phyloP scores from a whole-genome alignment of 106 monocot species.

The Iris macrosiphon region DNA sequence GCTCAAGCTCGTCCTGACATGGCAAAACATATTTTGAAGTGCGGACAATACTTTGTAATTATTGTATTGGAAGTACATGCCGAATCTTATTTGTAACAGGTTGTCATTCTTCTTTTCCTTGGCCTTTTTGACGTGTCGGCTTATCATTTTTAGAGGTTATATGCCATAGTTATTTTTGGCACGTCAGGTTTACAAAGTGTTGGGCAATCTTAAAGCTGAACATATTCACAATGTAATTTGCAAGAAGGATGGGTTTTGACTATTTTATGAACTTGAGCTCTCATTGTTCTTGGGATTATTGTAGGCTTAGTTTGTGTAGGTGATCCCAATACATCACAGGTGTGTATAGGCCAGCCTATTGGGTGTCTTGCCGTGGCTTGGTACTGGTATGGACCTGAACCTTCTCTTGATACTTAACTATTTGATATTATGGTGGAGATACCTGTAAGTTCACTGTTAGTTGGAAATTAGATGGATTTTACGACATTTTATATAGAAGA shows the following conservation, averaged over 20 bases:
- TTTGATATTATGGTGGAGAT: conserved; percentile 14
- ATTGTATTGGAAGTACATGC: conserved; percentile 3
- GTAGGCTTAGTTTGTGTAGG: conserved; percentile 26
- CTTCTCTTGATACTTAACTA: conserved; percentile 11
- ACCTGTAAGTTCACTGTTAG: neutral
- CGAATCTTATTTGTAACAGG: neutral
- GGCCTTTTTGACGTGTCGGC: neutral
- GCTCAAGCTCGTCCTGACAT: neutral
- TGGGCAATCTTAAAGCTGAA: conserved; percentile 6
- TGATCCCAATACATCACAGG: conserved; percentile 20
- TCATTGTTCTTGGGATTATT: conserved; percentile 13
- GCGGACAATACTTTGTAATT: neutral
- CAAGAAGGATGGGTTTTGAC: neutral
- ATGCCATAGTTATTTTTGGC: neutral
- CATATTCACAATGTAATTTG: neutral
- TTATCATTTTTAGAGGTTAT: conserved; percentile 11
- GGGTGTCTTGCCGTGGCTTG: conserved; percentile 19
- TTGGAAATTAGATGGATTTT: neutral
- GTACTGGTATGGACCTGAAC: conserved; percentile 37
- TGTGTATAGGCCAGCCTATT: conserved; percentile 21
- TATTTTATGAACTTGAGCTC: conserved; percentile 20
- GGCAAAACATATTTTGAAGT: neutral
- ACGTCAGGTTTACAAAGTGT: neutral
- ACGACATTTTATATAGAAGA: neutral
- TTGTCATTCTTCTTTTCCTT: neutral